Percentiles rank a stretch among this genome's conserved stretches.
These are phyloP conservation scores for Ophiorrhiza pumila DNA, from an alignment of 257 asterid genomes.

Conservation along the genomic window DNA sequence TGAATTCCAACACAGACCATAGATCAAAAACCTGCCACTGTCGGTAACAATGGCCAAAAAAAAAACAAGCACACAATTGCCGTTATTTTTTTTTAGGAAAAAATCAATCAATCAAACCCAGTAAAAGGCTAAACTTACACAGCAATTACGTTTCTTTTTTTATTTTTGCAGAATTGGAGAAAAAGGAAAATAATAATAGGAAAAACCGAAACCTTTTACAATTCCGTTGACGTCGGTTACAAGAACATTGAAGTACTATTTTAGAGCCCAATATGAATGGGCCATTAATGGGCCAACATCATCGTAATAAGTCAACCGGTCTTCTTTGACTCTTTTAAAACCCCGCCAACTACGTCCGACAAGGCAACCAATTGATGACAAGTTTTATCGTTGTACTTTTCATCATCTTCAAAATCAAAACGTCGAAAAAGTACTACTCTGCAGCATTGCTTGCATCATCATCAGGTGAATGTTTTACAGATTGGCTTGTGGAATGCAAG, in stretches of 20 bases:
- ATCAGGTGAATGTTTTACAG: too few species aligned
- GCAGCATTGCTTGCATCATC: too few species aligned
- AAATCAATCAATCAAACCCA: background rate
- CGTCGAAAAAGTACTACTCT: too few species aligned
- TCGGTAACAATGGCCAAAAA: background rate
- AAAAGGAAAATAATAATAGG: background rate
- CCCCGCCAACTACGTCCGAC: background rate
- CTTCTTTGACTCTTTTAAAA: background rate
- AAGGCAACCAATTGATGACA: too few species aligned
- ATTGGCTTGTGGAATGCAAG: too few species aligned
- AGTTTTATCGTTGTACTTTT: too few species aligned
- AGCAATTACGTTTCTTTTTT: too few species aligned
- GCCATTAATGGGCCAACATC: background rate
- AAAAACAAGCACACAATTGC: too few species aligned
- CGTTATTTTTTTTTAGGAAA: too few species aligned
- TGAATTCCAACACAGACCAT: constrained; percentile 17
- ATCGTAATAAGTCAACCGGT: too few species aligned
- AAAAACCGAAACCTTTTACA: background rate
- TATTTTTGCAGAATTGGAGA: background rate
- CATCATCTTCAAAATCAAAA: too few species aligned
- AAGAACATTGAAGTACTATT: background rate
- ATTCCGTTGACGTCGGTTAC: too few species aligned
- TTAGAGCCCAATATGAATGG: background rate
- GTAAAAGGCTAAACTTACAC: background rate
- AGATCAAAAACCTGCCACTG: background rate